Conservation (phyloP, 2,329 filamentous ascomycete species). For the Xylariaceae sp. region DNA sequence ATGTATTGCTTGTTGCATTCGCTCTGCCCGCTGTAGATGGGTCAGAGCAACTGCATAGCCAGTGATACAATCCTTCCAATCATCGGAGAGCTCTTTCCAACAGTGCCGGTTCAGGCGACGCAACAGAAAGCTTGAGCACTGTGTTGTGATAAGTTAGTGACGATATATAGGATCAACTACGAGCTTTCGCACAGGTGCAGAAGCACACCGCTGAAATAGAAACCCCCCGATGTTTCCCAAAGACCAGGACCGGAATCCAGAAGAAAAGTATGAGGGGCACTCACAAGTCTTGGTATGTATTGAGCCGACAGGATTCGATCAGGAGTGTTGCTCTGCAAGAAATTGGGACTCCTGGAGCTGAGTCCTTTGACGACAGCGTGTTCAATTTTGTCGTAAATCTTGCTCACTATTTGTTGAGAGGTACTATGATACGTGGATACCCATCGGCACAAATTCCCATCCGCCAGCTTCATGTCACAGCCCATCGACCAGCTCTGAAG, state of each 20-base stretch:
- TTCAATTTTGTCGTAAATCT: conserved; percentile 6
- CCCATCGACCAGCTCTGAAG: neutral
- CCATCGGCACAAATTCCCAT: too few relatives aligned
- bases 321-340: too few relatives aligned
- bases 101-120: conserved; percentile 24
- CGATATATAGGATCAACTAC: neutral
- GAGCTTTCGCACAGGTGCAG: neutral
- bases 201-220: too few relatives aligned
- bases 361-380: neutral
- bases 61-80: conserved; percentile 33
- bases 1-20: conserved; percentile 28
- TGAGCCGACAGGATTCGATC: too few relatives aligned
- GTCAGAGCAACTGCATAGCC: conserved; percentile 37
- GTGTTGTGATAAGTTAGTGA: conserved; percentile 26
- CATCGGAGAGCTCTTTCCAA: conserved; percentile 23
- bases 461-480: neutral
- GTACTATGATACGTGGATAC: too few relatives aligned
- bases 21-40: conserved; percentile 36
- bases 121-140: conserved; percentile 29
- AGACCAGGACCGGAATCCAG: too few relatives aligned
- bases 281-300: too few relatives aligned
- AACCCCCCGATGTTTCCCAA: too few relatives aligned
- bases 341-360: neutral
- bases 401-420: too few relatives aligned
- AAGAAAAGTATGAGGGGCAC: too few relatives aligned